A percentile compares a stretch with the other conserved stretches of the same genome.
These are phyloP conservation scores for Macrotyloma uniflorum DNA, from an alignment of 306 rosid species.

Conservation along the genomic window DNA sequence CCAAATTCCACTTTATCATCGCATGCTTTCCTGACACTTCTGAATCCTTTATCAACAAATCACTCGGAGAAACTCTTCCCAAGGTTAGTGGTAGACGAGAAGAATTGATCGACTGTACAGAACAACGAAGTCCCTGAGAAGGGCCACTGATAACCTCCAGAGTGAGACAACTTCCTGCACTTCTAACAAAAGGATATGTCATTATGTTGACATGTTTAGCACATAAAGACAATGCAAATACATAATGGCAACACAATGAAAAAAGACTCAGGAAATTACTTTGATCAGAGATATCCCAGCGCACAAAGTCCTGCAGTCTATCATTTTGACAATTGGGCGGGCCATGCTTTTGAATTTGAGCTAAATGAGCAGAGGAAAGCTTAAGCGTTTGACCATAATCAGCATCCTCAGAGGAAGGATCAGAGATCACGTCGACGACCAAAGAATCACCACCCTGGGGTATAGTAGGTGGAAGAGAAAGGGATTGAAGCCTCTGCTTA, in stretches of 20 bases:
- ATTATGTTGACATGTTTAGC: constrained; percentile 63
- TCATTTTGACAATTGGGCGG: constrained; percentile 49
- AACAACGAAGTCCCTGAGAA: constrained; percentile 63
- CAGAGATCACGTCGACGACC: constrained; percentile 60
- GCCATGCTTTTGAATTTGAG: constrained; percentile 53
- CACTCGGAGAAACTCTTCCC: constrained; percentile 88
- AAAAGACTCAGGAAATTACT: constrained; percentile 70
- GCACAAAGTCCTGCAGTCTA: constrained; percentile 42
- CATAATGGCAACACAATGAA: background rate
- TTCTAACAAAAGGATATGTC: constrained; percentile 75
- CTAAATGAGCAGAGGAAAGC: constrained; percentile 45
- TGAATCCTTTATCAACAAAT: constrained; percentile 71
- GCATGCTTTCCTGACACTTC: constrained; percentile 99
- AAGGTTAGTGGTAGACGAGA: constrained; percentile 72
- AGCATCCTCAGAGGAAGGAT: constrained; percentile 51
- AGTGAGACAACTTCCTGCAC: constrained; percentile 93
- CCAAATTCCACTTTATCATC: constrained; percentile 76
- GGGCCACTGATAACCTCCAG: constrained; percentile 95
- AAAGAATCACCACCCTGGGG: constrained; percentile 52
- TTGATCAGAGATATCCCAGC: constrained; percentile 54
- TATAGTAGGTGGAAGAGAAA: constrained; percentile 47
- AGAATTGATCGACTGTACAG: constrained; percentile 58
- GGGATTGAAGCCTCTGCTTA: constrained; percentile 65
- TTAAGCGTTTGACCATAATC: constrained; percentile 68
- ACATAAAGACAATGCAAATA: constrained; percentile 37